Base-by-base conservation (phyloP, 352 stramenopile genomes). In the Labyrinthula sp. region DNA sequence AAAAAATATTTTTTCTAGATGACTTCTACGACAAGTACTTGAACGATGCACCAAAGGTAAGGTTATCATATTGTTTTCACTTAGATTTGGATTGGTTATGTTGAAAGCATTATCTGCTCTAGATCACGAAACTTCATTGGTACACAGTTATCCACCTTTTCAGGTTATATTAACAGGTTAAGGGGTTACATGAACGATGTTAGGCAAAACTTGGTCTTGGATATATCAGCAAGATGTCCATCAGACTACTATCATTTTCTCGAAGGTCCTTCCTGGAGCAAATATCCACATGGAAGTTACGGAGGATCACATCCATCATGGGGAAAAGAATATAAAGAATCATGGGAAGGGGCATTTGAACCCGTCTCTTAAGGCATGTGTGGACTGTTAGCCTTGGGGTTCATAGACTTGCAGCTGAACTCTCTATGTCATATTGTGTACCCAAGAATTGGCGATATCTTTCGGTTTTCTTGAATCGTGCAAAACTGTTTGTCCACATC, bases 171-270 rank as follows among this genome's bases (percentile, higher is more conserved):
- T 50, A 31, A 52, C 17, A 31, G 43, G 14, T 20, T 52, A 14
- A 31, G 43, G 7, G 43, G 43, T 20, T 52, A 52, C 43, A 52
- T 52, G 43, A 12, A 20, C 4, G 43, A 52, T 54, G 43, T 52
- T 8, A 35, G 43, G 18, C 43, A 52, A 14, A 52, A 26, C 14
- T 15, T 52, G 18, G 47, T 52, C 35, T 35, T 52, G 12, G 43
- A 52, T 14, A 35, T 35, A 20, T 35, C 40, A 24, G 30, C 43
- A 3, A 38, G 20, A 3, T 52, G 47, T 22, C 43, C 43, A n/a
- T 15, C 40, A n/a, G 43, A 52, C 43, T 52, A 52, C 21, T 18
- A 36, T 1, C 25, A 14, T 25, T 52, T 35, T 9, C 43, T 52
- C 23, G 23, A 33, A 14, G 43, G 43, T 4, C 43, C 43, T 1